Evolutionary conservation across 2,329 filamentous ascomycete species (phyloP).

Genomic region (Sporothrix humicola): DNA sequence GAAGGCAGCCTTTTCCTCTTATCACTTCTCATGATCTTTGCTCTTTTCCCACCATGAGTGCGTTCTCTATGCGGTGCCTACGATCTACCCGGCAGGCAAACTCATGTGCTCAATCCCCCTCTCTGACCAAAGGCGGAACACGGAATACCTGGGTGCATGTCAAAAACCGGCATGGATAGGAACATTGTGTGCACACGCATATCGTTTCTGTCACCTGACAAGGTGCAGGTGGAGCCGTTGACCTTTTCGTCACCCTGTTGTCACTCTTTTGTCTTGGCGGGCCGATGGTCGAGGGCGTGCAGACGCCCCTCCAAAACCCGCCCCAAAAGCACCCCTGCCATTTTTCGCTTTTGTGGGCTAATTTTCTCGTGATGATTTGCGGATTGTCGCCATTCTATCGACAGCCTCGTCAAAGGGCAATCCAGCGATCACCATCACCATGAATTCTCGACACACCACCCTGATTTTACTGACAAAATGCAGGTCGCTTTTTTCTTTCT

Average conservation of each 20-base stretch:
- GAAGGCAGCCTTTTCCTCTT: no score
- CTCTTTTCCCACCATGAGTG: no score
- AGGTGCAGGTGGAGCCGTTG: no score
- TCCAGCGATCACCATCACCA: background rate
- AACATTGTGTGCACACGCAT: no score
- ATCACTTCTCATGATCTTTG: no score
- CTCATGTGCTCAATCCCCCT: no score
- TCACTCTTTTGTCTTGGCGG: background rate
- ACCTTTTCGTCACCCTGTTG: background rate
- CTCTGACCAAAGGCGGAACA: no score
- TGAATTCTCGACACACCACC: background rate
- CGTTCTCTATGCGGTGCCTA: no score
- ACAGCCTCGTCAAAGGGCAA: slow-evolving; percentile 17
- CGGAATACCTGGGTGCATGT: no score
- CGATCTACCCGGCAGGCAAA: no score
- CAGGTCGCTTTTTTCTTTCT: background rate
- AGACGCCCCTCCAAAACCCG: background rate
- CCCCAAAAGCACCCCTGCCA: background rate
- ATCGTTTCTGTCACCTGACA: no score
- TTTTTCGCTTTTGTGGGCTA: background rate
- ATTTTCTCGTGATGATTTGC: slow-evolving; percentile 11
- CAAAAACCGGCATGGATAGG: no score
- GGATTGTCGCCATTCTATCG: slow-evolving; percentile 1
- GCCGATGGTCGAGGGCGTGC: slow-evolving; percentile 12
- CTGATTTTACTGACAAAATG: background rate